A percentile compares a stretch with the other conserved stretches of the same genome.
phyloP scores from a whole-genome alignment of 192 early-diverging fungal genomes.

The Coemansia sp. region DNA sequence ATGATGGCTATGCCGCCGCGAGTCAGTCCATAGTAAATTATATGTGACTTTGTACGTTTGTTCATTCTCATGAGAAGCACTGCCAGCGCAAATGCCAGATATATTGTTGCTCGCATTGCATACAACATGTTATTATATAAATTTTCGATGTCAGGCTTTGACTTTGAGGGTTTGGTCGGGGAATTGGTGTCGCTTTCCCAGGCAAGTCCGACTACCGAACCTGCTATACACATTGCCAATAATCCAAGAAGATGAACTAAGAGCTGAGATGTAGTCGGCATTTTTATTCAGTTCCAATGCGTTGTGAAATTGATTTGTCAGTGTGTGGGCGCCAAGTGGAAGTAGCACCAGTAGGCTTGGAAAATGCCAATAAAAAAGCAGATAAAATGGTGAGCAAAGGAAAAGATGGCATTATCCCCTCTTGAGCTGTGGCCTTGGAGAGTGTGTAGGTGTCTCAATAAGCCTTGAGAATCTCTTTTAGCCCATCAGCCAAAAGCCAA shows the following conservation, averaged over 20 bases:
- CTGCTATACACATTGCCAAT: neutral
- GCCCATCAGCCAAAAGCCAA: neutral
- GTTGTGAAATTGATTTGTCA: neutral
- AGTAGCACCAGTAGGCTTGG: neutral
- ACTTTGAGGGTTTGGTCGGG: neutral
- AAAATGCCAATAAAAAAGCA: neutral
- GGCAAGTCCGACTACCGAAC: neutral
- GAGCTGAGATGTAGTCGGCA: neutral
- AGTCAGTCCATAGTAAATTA: neutral
- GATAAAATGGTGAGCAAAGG: neutral
- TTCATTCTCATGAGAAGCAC: neutral
- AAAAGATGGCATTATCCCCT: neutral
- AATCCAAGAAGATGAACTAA: neutral
- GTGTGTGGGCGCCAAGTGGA: neutral
- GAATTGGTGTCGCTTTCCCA: neutral
- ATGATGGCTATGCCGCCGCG: neutral
- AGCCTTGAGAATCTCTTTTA: neutral
- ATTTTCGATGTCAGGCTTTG: neutral
- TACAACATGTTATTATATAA: neutral
- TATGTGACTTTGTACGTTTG: neutral
- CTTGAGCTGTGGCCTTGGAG: neutral
- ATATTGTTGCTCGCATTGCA: neutral
- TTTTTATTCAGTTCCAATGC: neutral
- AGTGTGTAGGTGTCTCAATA: neutral
- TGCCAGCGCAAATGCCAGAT: neutral